These are phyloP conservation scores for Phytomonas sp. DNA, from an alignment of 208 protist species.

Conservation along the genomic window DNA sequence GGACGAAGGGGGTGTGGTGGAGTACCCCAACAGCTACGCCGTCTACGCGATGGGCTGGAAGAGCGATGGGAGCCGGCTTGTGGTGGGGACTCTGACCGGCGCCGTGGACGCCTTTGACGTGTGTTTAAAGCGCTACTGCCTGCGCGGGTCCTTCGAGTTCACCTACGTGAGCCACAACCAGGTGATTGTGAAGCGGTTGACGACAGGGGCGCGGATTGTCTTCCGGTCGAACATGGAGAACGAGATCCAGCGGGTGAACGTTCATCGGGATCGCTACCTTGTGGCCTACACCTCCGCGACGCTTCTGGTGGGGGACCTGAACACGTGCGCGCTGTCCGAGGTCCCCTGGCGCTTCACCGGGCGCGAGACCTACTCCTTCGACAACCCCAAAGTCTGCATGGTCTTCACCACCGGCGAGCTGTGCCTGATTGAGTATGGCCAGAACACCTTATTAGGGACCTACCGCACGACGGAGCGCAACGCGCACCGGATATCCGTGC, in stretches of 20 bases:
- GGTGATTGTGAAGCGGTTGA: slow-evolving; percentile 94
- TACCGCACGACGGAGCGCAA: slow-evolving; percentile 95
- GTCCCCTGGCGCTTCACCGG: slow-evolving; percentile 89
- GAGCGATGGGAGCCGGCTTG: slow-evolving; percentile 91
- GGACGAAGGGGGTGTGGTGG: slow-evolving; percentile 83
- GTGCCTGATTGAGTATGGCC: slow-evolving; percentile 95
- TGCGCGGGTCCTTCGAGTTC: slow-evolving; percentile 96
- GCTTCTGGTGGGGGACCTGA: slow-evolving; percentile 94
- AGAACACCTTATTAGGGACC: slow-evolving; percentile 92
- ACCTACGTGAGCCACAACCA: slow-evolving; percentile 95
- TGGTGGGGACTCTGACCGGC: slow-evolving; percentile 87
- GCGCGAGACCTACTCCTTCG: slow-evolving; percentile 93
- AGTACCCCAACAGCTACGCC: slow-evolving; percentile 89
- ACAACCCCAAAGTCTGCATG: slow-evolving; percentile 94
- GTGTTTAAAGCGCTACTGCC: slow-evolving; percentile 91
- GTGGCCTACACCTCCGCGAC: slow-evolving; percentile 93
- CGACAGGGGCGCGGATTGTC: slow-evolving; percentile 84
- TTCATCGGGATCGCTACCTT: slow-evolving; percentile 94
- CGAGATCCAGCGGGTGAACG: slow-evolving; percentile 95
- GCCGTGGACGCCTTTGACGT: slow-evolving; percentile 95
- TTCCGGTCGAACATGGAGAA: slow-evolving; percentile 92
- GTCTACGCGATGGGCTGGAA: slow-evolving; percentile 91
- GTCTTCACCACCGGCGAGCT: slow-evolving; percentile 95
- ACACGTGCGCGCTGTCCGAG: slow-evolving; percentile 92
- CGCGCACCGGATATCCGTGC: slow-evolving; percentile 91